phyloP scores from a whole-genome alignment of 176 grass and related monocot genomes.

The Cenchrus purpureus region DNA sequence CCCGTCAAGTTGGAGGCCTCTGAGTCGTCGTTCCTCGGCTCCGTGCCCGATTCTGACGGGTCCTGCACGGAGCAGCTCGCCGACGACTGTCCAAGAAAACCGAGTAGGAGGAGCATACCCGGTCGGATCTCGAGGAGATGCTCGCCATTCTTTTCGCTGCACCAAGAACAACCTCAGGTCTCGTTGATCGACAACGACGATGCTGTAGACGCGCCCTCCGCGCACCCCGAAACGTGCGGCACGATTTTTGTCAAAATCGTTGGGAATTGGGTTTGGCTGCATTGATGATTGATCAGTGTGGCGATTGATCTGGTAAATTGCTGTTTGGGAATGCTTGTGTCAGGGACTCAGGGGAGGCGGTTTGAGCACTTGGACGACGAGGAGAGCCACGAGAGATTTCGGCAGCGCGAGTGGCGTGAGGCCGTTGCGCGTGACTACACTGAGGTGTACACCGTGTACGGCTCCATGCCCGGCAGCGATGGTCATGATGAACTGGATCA shows the following conservation, averaged over 20 bases:
- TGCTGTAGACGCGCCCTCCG: slow-evolving; percentile 26
- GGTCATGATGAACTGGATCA: slow-evolving; percentile 82
- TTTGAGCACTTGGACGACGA: slow-evolving; percentile 70
- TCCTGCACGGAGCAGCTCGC: slow-evolving; percentile 56
- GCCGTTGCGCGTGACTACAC: slow-evolving; percentile 47
- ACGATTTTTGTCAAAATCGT: background rate
- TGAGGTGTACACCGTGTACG: slow-evolving; percentile 39
- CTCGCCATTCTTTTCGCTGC: slow-evolving; percentile 31
- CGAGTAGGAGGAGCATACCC: slow-evolving; percentile 56
- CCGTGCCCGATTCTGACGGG: slow-evolving; percentile 55
- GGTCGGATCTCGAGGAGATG: slow-evolving; percentile 57
- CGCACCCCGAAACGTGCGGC: slow-evolving; percentile 19
- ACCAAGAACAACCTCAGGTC: slow-evolving; percentile 32
- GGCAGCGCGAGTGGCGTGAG: slow-evolving; percentile 49
- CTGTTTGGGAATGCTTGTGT: slow-evolving; percentile 24
- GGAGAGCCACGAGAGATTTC: slow-evolving; percentile 68
- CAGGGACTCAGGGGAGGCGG: slow-evolving; percentile 41
- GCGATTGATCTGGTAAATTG: slow-evolving; percentile 18
- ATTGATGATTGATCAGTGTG: background rate
- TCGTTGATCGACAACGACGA: slow-evolving; percentile 32
- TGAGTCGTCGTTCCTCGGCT: slow-evolving; percentile 58
- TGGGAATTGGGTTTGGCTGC: slow-evolving; percentile 14
- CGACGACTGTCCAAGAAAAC: slow-evolving; percentile 32
- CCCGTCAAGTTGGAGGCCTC: slow-evolving; percentile 41
- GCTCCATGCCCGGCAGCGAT: slow-evolving; percentile 26